phyloP scores from a whole-genome alignment of 2,329 filamentous ascomycete species.

The Pestalotiopsis sp. region DNA sequence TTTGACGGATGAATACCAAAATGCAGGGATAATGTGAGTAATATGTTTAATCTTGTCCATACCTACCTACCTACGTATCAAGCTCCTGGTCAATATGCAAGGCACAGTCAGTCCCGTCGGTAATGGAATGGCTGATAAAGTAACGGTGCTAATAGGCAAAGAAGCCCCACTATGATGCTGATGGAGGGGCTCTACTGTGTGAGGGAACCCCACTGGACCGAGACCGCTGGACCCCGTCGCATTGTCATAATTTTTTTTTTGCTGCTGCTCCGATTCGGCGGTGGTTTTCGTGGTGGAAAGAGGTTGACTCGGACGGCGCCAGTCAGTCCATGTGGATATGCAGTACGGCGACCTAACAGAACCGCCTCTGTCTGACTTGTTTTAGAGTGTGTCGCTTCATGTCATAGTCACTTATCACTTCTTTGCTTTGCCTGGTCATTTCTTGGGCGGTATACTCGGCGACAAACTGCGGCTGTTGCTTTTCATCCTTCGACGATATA shows the following conservation, averaged over 20 bases:
- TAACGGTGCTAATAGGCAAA: neutral
- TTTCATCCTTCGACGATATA: neutral
- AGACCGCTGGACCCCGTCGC: neutral
- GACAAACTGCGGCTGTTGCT: neutral
- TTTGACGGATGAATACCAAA: neutral
- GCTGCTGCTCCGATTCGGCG: slow-evolving; percentile 9
- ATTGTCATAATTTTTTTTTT: slow-evolving; percentile 11
- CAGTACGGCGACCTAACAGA: slow-evolving; percentile 5
- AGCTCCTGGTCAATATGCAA: no score
- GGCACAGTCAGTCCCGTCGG: no score
- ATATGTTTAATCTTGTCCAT: neutral
- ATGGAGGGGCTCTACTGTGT: neutral
- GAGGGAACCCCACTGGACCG: neutral
- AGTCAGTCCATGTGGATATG: neutral
- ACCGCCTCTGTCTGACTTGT: neutral
- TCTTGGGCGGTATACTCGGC: neutral
- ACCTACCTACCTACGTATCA: no score
- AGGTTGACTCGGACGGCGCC: neutral
- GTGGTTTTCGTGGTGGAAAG: neutral
- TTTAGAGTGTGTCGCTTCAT: neutral
- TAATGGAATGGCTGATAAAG: no score
- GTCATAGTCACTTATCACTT: neutral
- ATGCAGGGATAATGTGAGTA: neutral
- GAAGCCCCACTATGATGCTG: slow-evolving; percentile 8
- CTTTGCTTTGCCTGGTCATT: neutral